A percentile compares a stretch with the other conserved stretches of the same genome.
Conservation (phyloP, 2,329 filamentous ascomycete species). For the Meredithiella fracta region DNA sequence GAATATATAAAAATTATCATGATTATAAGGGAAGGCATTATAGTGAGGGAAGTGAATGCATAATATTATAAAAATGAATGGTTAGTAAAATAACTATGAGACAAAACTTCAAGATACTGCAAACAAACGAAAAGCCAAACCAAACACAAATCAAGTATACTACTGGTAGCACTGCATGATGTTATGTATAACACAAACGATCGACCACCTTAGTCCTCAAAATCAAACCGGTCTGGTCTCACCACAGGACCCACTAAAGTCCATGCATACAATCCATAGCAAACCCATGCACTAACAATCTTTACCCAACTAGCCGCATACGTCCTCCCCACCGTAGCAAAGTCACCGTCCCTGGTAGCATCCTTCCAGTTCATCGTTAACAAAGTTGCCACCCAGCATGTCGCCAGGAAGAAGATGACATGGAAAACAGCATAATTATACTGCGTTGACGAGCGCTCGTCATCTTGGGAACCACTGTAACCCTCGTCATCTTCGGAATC, state of each 20-base stretch:
- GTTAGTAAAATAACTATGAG: background rate
- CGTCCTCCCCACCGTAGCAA: conserved; percentile 82
- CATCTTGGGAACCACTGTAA: conserved; percentile 54
- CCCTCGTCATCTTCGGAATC: conserved; percentile 43
- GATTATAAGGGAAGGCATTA: background rate
- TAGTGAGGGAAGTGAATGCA: background rate
- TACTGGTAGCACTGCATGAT: background rate
- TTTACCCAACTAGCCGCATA: conserved; percentile 99
- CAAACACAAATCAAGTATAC: background rate
- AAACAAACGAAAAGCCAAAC: background rate
- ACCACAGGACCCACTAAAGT: conserved; percentile 75
- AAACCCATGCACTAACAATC: conserved; percentile 94
- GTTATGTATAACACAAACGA: background rate
- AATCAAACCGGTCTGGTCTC: conserved; percentile 63
- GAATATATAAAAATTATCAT: background rate
- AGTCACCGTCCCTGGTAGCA: conserved; percentile 49
- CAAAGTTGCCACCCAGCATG: conserved; percentile 86
- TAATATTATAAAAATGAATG: background rate
- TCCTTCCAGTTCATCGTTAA: conserved; percentile 59
- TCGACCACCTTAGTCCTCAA: background rate
- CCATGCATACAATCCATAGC: conserved; percentile 89
- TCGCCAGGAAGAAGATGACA: conserved; percentile 92
- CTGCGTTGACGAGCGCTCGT: conserved; percentile 77
- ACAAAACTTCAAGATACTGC: background rate
- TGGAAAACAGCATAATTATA: conserved; percentile 97